Percentiles rank a stretch among this genome's conserved stretches.
These are phyloP conservation scores for Chrysosphaeria jannelii DNA, from an alignment of 2,329 filamentous ascomycete species.

Conservation along the genomic window DNA sequence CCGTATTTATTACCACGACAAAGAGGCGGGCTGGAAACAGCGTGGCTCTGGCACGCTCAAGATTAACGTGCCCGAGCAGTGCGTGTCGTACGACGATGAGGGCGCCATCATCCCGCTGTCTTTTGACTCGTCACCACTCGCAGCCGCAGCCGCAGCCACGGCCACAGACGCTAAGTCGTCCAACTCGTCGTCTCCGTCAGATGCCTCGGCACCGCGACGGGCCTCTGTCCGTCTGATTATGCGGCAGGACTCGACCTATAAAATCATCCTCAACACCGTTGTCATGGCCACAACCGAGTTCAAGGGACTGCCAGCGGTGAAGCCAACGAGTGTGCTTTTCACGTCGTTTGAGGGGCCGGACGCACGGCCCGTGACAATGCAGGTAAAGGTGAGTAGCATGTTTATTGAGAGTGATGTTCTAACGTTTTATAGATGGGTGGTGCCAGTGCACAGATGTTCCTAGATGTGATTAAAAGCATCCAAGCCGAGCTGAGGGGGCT, in stretches of 20 bases:
- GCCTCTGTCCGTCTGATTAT: constrained; percentile 49
- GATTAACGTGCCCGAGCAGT: constrained; percentile 39
- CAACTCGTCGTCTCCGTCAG: no score
- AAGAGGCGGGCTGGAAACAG: constrained; percentile 55
- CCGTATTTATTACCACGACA: constrained; percentile 59
- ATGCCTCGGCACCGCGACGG: constrained; percentile 6
- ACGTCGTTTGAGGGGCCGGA: constrained; percentile 28
- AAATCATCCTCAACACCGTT: constrained; percentile 62
- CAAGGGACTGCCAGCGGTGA: constrained; percentile 43
- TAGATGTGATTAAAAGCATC: no score
- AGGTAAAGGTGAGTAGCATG: constrained; percentile 29
- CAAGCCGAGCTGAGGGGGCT: no score
- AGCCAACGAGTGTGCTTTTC: constrained; percentile 36
- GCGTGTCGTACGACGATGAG: constrained; percentile 20
- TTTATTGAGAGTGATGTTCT: no score
- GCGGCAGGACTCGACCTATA: constrained; percentile 68
- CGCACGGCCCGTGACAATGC: constrained; percentile 23
- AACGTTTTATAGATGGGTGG: no score
- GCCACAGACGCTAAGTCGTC: constrained; percentile 2
- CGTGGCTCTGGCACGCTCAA: constrained; percentile 60
- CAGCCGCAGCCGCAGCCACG: constrained; percentile 7
- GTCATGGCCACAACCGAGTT: constrained; percentile 55
- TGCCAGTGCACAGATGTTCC: no score
- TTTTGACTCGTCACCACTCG: constrained; percentile 5
- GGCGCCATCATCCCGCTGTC: constrained; percentile 5